A percentile compares a stretch with the other conserved stretches of the same genome.
Evolutionary conservation across 371 early-diverging fungal species (phyloP).

Genomic region (Circinella umbellata): DNA sequence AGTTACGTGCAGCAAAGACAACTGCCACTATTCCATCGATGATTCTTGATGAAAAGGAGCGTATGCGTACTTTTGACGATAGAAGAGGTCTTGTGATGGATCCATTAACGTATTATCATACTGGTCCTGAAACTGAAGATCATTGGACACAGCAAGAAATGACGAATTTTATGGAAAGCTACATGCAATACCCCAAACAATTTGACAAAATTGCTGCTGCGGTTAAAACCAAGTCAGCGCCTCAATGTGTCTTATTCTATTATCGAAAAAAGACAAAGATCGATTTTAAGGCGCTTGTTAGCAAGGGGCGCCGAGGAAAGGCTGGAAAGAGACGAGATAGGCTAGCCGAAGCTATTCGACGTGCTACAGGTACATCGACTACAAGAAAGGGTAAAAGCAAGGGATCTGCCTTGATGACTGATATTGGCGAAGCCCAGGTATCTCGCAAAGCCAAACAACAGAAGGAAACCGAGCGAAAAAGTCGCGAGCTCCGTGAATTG

Average conservation of each 20-base stretch:
- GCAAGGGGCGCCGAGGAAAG: conserved; percentile 58
- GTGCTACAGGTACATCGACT: conserved; percentile 37
- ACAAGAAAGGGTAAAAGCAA: conserved; percentile 58
- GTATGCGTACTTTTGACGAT: conserved; percentile 65
- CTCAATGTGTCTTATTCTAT: conserved; percentile 90
- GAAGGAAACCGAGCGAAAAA: conserved; percentile 52
- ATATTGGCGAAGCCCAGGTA: conserved; percentile 66
- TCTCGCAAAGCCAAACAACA: conserved; percentile 54
- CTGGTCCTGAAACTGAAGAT: conserved; percentile 59
- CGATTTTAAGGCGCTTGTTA: conserved; percentile 78
- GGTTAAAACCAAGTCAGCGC: conserved; percentile 78
- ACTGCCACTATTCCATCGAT: conserved; percentile 80
- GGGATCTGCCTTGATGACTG: conserved; percentile 66
- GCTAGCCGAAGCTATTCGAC: conserved; percentile 49
- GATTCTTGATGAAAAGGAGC: conserved; percentile 68
- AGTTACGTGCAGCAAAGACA: conserved; percentile 76
- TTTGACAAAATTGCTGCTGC: conserved; percentile 86
- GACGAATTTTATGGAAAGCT: conserved; percentile 75
- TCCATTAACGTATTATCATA: conserved; percentile 67
- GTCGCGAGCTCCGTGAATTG: conserved; percentile 42
- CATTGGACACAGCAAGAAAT: conserved; percentile 86
- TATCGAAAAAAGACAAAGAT: conserved; percentile 90
- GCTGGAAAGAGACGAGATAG: conserved; percentile 43
- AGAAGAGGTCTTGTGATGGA: conserved; percentile 66
- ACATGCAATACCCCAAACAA: conserved; percentile 86